Evolutionary conservation across 495 filamentous ascomycete genomes (phyloP).

Genomic region (Bathelium albidoporum): DNA sequence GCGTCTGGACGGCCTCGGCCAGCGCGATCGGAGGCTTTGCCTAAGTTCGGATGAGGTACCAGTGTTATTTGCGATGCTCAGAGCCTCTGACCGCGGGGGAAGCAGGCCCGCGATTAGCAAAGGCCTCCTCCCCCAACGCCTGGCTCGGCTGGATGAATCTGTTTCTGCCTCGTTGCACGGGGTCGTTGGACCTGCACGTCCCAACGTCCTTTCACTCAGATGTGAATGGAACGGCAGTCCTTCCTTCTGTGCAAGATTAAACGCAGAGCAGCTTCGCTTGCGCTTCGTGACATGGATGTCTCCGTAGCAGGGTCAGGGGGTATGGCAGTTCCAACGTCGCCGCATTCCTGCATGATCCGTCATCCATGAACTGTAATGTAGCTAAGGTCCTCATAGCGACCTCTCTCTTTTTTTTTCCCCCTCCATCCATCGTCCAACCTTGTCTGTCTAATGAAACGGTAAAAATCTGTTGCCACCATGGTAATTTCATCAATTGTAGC

Average conservation of each 20-base stretch:
- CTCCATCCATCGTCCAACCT: neutral
- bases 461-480: neutral
- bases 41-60: neutral
- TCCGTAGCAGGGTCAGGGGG: neutral
- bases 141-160: neutral
- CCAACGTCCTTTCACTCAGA: neutral
- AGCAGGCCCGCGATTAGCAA: too few relatives aligned
- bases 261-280: conserved; percentile 2
- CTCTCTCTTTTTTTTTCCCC: too few relatives aligned
- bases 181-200: neutral
- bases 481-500: neutral
- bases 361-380: neutral
- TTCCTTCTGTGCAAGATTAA: neutral
- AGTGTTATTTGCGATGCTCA: neutral
- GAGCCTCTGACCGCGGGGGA: neutral
- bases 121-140: neutral
- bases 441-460: neutral
- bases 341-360: neutral
- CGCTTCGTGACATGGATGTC: conserved; percentile 1
- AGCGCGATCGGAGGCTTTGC: neutral
- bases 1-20: neutral
- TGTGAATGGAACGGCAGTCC: neutral
- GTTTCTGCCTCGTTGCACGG: neutral
- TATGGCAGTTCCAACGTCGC: neutral
- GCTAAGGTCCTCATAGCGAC: neutral